These are phyloP conservation scores for Ceratonia siliqua DNA, from an alignment of 306 rosid species.

Conservation along the genomic window DNA sequence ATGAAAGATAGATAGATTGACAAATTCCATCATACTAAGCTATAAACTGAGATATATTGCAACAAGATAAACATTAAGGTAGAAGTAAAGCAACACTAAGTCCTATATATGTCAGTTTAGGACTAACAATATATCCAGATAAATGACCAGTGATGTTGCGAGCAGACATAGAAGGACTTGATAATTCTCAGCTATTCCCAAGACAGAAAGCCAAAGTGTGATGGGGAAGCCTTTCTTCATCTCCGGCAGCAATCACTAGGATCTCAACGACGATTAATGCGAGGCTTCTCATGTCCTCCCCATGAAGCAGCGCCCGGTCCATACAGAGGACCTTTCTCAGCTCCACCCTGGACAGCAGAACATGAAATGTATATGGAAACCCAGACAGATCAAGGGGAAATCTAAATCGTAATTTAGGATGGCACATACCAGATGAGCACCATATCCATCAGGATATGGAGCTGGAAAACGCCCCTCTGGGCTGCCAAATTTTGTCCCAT, in stretches of 20 bases:
- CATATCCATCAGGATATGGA: conserved; percentile 73
- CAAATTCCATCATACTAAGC: conserved; percentile 24
- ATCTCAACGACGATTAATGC: conserved; percentile 65
- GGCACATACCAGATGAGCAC: conserved; percentile 64
- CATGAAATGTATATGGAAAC: conserved; percentile 21
- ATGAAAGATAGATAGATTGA: conserved; percentile 29
- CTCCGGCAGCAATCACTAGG: conserved; percentile 35
- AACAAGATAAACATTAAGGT: conserved; percentile 29
- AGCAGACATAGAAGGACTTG: conserved; percentile 56
- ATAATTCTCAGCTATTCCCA: conserved; percentile 38
- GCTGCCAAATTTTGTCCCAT: conserved; percentile 63
- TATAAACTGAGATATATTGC: conserved; percentile 38
- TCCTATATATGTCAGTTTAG: conserved; percentile 48
- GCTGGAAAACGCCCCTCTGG: conserved; percentile 59
- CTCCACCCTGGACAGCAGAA: conserved; percentile 55
- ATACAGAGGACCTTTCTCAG: conserved; percentile 59
- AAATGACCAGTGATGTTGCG: conserved; percentile 47
- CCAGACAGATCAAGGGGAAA: conserved; percentile 1
- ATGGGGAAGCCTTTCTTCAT: conserved; percentile 35
- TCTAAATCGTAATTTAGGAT: conserved; percentile 22
- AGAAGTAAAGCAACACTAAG: conserved; percentile 38
- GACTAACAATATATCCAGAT: conserved; percentile 47
- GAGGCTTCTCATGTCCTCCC: conserved; percentile 73
- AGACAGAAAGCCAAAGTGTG: conserved; percentile 21
- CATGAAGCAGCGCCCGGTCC: conserved; percentile 65